phyloP scores from a whole-genome alignment of 2,329 filamentous ascomycete genomes.

The Arthrocladium fulminans region DNA sequence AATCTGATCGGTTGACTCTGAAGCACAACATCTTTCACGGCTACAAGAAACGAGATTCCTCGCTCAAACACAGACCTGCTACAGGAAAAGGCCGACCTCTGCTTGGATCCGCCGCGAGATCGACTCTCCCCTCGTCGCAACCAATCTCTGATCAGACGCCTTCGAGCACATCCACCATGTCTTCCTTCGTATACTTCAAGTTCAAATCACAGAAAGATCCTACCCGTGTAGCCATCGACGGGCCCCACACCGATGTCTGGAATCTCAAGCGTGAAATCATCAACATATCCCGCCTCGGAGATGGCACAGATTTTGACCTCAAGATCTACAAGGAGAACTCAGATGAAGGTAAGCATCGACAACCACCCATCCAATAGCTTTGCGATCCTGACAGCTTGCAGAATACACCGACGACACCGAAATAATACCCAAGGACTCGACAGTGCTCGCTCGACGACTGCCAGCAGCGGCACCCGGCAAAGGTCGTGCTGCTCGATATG shows the following conservation, averaged over 20 bases:
- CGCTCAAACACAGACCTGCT: neutral
- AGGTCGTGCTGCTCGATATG: slow-evolving; percentile 85
- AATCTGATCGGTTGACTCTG: neutral
- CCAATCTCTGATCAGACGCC: neutral
- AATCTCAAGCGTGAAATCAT: slow-evolving; percentile 99
- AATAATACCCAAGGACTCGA: slow-evolving; percentile 92
- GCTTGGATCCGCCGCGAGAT: neutral
- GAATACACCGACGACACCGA: slow-evolving; percentile 97
- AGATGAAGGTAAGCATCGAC: slow-evolving; percentile 58
- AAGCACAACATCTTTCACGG: neutral
- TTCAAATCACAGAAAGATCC: slow-evolving; percentile 99
- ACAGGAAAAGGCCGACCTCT: neutral
- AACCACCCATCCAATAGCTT: neutral
- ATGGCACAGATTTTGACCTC: slow-evolving; percentile 93
- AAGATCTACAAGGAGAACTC: slow-evolving; percentile 89
- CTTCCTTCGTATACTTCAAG: slow-evolving; percentile 98
- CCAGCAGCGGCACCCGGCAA: slow-evolving; percentile 78
- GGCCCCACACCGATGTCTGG: slow-evolving; percentile 95
- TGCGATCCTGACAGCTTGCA: slow-evolving; percentile 35
- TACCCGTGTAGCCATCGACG: slow-evolving; percentile 89
- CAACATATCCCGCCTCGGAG: slow-evolving; percentile 81
- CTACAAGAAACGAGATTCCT: neutral
- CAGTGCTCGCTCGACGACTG: slow-evolving; percentile 77
- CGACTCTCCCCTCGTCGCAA: neutral
- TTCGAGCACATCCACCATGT: slow-evolving; percentile 50